Evolutionary conservation across 2,329 filamentous ascomycete genomes (phyloP).

Genomic region (Intubia oerlemansii): DNA sequence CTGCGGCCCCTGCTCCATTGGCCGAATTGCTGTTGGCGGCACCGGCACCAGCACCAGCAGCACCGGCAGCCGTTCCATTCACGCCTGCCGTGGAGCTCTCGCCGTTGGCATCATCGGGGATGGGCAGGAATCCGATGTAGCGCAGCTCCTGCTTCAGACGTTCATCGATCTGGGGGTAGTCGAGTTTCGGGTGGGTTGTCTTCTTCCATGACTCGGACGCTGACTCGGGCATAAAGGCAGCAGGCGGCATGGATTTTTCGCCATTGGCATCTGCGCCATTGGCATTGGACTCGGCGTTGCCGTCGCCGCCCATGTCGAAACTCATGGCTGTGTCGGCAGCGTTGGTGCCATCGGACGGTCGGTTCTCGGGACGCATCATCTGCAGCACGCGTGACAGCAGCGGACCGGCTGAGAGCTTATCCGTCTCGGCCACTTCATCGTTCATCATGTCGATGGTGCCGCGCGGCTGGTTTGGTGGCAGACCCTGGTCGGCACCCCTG

Average conservation of each 20-base stretch:
- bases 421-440: constrained; percentile 71
- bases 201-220: constrained; percentile 61
- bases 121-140: constrained; percentile 69
- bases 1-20: too few relatives aligned
- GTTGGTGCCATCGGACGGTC: constrained; percentile 23
- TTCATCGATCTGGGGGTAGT: constrained; percentile 74
- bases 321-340: constrained; percentile 22
- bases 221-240: constrained; percentile 62
- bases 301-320: constrained; percentile 32
- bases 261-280: constrained; percentile 19
- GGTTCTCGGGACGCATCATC: constrained; percentile 57
- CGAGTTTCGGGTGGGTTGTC: constrained; percentile 50
- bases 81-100: constrained; percentile 3
- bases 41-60: neutral
- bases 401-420: constrained; percentile 74
- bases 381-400: constrained; percentile 65
- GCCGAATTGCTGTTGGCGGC: neutral
- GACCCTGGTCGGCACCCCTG: constrained; percentile 36
- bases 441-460: constrained; percentile 73
- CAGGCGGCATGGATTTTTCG: constrained; percentile 36
- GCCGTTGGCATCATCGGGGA: constrained; percentile 7
- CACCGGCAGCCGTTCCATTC: constrained; percentile 9
- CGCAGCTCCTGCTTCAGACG: constrained; percentile 78
- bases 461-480: constrained; percentile 61
- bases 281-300: constrained; percentile 9